These are phyloP conservation scores for Paramecium biaurelia DNA, from an alignment of 73 alveolate genomes.

Conservation along the genomic window DNA sequence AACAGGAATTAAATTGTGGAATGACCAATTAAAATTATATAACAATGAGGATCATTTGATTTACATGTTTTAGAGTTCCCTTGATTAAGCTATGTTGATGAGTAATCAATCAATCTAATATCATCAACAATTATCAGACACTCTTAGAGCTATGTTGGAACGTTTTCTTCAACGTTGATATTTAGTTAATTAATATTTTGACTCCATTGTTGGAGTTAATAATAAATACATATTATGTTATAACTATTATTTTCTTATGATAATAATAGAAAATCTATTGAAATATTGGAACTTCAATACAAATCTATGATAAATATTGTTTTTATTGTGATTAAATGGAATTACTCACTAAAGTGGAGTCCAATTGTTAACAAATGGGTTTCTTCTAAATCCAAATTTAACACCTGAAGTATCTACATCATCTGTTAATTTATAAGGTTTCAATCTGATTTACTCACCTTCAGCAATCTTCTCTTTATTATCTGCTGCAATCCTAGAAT, in stretches of 20 bases:
- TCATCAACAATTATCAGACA: background rate
- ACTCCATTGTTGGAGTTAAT: background rate
- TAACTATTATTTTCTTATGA: no score
- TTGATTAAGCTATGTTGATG: background rate
- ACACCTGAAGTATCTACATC: slow-evolving; percentile 60
- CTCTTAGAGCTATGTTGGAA: slow-evolving; percentile 5
- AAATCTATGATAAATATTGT: background rate
- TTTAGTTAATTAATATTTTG: background rate
- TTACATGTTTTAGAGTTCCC: background rate
- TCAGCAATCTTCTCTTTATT: slow-evolving; percentile 54
- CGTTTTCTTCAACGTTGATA: slow-evolving; percentile 9
- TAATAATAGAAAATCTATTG: no score
- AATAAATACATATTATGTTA: no score
- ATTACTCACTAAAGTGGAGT: slow-evolving; percentile 54
- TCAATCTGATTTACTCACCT: slow-evolving; percentile 57
- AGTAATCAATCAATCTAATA: background rate
- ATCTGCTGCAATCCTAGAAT: slow-evolving; percentile 26
- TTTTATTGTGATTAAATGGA: background rate
- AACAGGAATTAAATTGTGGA: background rate
- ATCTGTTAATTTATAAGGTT: slow-evolving; percentile 47
- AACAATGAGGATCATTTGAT: background rate
- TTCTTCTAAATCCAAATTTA: slow-evolving; percentile 39
- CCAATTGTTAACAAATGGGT: slow-evolving; percentile 54
- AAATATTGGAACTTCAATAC: no score
- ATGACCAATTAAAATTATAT: background rate